A percentile compares a stretch with the other conserved stretches of the same genome.
phyloP scores from a whole-genome alignment of 495 filamentous ascomycete genomes.

The Evansstolkia leycettana region DNA sequence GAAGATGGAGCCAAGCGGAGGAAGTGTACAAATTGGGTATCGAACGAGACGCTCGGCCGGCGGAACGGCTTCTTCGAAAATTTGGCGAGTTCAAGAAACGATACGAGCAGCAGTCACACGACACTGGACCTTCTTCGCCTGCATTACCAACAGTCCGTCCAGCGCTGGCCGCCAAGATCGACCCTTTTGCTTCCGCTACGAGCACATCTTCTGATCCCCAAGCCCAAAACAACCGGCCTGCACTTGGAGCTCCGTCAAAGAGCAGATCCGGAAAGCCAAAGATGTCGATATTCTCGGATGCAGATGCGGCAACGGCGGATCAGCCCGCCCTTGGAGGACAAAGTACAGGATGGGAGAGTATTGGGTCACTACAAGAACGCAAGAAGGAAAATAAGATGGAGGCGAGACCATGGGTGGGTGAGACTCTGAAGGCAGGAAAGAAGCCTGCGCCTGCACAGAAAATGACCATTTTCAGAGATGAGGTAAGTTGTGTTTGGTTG shows the following conservation, averaged over 20 bases:
- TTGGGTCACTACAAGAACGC: conserved; percentile 71
- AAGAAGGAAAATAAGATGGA: conserved; percentile 90
- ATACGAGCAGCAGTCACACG: conserved; percentile 47
- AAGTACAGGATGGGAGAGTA: conserved; percentile 80
- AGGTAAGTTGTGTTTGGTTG: conserved; percentile 51
- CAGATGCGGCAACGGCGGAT: conserved; percentile 25
- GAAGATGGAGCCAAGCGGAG: conserved; percentile 81
- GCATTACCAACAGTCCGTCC: conserved; percentile 73
- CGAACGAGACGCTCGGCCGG: conserved; percentile 74
- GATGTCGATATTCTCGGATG: conserved; percentile 83
- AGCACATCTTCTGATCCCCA: conserved; percentile 49
- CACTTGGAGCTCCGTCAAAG: conserved; percentile 38
- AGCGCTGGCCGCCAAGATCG: conserved; percentile 74
- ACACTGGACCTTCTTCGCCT: conserved; percentile 64
- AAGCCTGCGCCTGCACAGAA: conserved; percentile 64
- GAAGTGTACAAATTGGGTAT: conserved; percentile 86
- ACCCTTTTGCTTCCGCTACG: conserved; percentile 54
- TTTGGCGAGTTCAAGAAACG: conserved; percentile 81
- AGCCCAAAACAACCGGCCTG: conserved; percentile 33
- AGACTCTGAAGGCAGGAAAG: conserved; percentile 78
- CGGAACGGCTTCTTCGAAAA: conserved; percentile 70
- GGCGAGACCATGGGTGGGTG: conserved; percentile 81
- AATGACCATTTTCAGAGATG: conserved; percentile 87
- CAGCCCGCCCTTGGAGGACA: conserved; percentile 31
- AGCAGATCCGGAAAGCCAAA: conserved; percentile 59